Evolutionary conservation across 2,329 filamentous ascomycete genomes (phyloP).

Genomic region (Pyrenophora tritici-repentis): DNA sequence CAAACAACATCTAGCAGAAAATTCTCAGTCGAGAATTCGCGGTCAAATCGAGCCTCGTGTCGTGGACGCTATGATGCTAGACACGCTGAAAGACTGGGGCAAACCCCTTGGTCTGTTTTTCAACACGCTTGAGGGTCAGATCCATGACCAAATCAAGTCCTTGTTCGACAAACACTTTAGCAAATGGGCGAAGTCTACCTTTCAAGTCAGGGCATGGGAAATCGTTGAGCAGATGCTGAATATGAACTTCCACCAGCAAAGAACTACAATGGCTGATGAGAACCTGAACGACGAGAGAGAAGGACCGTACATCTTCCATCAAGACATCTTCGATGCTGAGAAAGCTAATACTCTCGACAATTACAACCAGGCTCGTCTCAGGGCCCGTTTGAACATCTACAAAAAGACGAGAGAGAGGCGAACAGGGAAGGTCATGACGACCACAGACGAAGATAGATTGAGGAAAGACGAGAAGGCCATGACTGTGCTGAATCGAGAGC

Average conservation of each 20-base stretch:
- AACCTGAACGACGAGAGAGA: conserved; percentile 39
- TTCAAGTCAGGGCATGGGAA: conserved; percentile 31
- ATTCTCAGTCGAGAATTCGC: conserved; percentile 38
- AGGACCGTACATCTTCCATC: conserved; percentile 44
- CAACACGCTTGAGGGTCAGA: conserved; percentile 12
- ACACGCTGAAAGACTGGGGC: conserved; percentile 38
- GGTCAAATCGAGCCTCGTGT: conserved; percentile 30
- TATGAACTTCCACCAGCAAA: conserved; percentile 34
- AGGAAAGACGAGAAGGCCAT: conserved; percentile 28
- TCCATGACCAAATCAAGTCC: conserved; percentile 20
- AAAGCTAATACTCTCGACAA: conserved; percentile 18
- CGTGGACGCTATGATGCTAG: conserved; percentile 11
- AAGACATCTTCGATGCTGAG: conserved; percentile 24
- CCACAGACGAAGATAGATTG: conserved; percentile 36
- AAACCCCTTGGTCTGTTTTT: conserved; percentile 36
- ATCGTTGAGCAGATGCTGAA: conserved; percentile 37
- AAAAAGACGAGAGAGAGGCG: conserved; percentile 23
- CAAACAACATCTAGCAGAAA: conserved; percentile 25
- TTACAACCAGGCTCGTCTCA: conserved; percentile 33
- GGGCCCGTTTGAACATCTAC: conserved; percentile 35
- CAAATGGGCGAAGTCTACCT: conserved; percentile 32
- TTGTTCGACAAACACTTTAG: conserved; percentile 39
- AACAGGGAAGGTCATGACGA: conserved; percentile 18
- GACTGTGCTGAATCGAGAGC: conserved; percentile 58
- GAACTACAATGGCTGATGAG: conserved; percentile 26